These are phyloP conservation scores for Pleochaeta shiraiana DNA, from an alignment of 2,329 filamentous ascomycete species.

Conservation along the genomic window DNA sequence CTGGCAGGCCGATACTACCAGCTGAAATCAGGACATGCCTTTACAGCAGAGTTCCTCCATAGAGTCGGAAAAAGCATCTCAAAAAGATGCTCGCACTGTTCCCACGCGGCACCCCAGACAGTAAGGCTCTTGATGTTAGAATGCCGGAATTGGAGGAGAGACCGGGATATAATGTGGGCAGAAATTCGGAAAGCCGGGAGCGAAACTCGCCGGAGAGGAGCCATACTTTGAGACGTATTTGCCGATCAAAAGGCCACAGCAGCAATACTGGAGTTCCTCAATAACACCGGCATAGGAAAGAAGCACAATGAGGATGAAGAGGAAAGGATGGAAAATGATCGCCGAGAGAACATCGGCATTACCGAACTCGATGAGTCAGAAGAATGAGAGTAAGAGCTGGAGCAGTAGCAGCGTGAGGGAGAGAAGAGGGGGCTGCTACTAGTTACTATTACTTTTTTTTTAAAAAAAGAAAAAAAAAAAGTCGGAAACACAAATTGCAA, in stretches of 20 bases:
- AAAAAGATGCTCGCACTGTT: neutral
- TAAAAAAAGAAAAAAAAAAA: too few relatives aligned
- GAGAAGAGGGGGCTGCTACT: too few relatives aligned
- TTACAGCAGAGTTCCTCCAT: neutral
- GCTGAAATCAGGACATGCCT: neutral
- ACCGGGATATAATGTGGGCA: neutral
- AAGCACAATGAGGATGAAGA: neutral
- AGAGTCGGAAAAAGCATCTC: neutral
- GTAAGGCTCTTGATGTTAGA: neutral
- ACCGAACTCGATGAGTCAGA: too few relatives aligned
- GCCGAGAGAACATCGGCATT: neutral
- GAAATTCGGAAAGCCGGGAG: neutral
- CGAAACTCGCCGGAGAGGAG: neutral
- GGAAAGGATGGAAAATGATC: neutral
- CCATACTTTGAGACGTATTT: neutral
- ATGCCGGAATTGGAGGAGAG: neutral
- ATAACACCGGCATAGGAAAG: neutral
- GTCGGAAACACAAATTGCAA: too few relatives aligned
- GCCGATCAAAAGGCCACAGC: neutral
- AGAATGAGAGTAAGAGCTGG: too few relatives aligned
- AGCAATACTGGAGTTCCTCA: neutral
- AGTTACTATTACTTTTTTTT: too few relatives aligned
- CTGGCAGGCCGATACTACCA: neutral
- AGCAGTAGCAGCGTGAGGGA: too few relatives aligned
- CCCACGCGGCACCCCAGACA: neutral